These are phyloP conservation scores for Coemansia sp. DNA, from an alignment of 192 early-diverging fungal species.

Conservation along the genomic window DNA sequence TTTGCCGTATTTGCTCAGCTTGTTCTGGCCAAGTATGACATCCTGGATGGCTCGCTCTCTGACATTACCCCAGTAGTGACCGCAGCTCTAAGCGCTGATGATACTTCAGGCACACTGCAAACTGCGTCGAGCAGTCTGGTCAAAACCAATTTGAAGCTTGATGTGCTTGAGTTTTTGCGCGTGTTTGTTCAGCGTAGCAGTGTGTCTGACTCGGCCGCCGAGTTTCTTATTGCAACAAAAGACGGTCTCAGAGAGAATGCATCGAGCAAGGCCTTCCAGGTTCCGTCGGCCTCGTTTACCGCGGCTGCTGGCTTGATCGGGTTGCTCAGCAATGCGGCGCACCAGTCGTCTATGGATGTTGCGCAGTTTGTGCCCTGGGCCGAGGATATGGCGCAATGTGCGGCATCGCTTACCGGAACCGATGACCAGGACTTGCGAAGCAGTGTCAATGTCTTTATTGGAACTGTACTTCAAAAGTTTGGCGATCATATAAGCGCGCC, in stretches of 20 bases:
- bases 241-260: conserved; percentile 17
- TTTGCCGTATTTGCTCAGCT: conserved; percentile 35
- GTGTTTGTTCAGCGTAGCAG: conserved; percentile 12
- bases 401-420: conserved; percentile 2
- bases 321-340: conserved; percentile 20
- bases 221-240: conserved; percentile 20
- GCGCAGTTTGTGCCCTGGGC: conserved; percentile 24
- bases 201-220: conserved; percentile 14
- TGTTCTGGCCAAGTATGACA: conserved; percentile 6
- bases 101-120: conserved; percentile 32
- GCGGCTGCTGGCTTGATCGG: conserved; percentile 16
- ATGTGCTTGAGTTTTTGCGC: conserved; percentile 40
- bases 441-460: conserved; percentile 21
- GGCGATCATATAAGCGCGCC: conserved; percentile 24
- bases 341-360: conserved; percentile 6
- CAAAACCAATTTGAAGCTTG: conserved; percentile 44
- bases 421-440: conserved; percentile 20
- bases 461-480: conserved; percentile 18
- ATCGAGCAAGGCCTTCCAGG: conserved; percentile 33
- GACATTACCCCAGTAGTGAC: conserved; percentile 20
- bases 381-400: conserved; percentile 15
- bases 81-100: conserved; percentile 25
- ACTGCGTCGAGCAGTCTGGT: conserved; percentile 33
- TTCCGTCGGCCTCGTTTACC: conserved; percentile 20
- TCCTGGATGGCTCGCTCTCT: conserved; percentile 24